Base-by-base conservation (phyloP, 805 yeast genomes). In the Blastobotrys chiropterorum region DNA sequence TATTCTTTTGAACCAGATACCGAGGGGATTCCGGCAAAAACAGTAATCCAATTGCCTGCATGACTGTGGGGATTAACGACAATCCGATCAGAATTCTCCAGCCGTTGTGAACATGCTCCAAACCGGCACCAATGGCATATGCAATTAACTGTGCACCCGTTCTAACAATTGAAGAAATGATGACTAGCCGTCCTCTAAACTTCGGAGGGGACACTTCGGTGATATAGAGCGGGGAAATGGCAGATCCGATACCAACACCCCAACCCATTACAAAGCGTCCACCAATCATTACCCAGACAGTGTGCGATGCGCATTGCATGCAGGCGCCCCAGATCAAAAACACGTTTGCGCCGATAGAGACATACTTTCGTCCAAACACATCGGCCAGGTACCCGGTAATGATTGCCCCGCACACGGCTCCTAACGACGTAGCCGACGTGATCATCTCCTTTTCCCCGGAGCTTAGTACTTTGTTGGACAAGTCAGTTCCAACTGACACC, bases 1-100 rank as follows among this genome's bases (percentile, higher is more conserved):
- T 72, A 49, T 86, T 85, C 56, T 81, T 79, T 75, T 85, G 82
- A 47, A 90, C 82, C 63, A 90, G 82, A 66, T 71, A 92, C 67
- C 99, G 80, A 56, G 99, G 99, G 14, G 97, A 89, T 64, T 92
- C 99, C 8, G 99, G 98, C 66, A 92, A 77, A 71, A 87, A 90
- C 62, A 82, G 65, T 66, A 92, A 88, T 44, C 87, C 77, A n/a
- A 75, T 72, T 64, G 86, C 77, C 71, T 92, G 98, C 21, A 83
- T 55, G 15, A 77, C 83, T 7, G 96, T 86, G n/a, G 98, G 97
- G 34, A 90, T 78, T 73, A 92, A 79, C 47, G 96, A 85, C 34
- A 92, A 70, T 3, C 97, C 98, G 38, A 92, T 96, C 16, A 89
- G 76, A 39, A 89, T 80, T 68, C 97, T 81, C 98, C 98, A 92